These are phyloP conservation scores for Arthroderma sp. DNA, from an alignment of 2,329 filamentous ascomycete genomes.

Conservation along the genomic window DNA sequence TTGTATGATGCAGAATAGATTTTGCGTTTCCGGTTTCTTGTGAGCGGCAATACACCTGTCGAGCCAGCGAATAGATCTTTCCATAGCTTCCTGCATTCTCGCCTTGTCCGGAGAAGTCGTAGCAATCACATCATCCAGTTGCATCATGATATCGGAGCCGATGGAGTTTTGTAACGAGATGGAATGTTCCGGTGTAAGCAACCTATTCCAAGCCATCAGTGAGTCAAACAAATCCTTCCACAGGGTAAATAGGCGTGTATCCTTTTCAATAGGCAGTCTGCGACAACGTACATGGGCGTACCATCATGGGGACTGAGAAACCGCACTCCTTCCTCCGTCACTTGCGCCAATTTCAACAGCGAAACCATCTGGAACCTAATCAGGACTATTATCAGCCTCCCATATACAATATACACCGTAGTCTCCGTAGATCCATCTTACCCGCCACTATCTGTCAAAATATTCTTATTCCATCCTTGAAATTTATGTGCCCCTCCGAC, in stretches of 20 bases:
- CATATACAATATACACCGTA: not conserved
- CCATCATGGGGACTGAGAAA: slow-evolving; percentile 96
- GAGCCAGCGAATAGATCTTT: slow-evolving; percentile 86
- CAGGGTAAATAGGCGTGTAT: not conserved
- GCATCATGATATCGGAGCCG: slow-evolving; percentile 98
- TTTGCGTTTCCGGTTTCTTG: slow-evolving; percentile 68
- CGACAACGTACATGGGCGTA: slow-evolving; percentile 56
- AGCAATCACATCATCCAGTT: slow-evolving; percentile 93
- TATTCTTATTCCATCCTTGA: slow-evolving; percentile 90
- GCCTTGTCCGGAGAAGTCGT: slow-evolving; percentile 82
- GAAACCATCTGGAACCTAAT: slow-evolving; percentile 96
- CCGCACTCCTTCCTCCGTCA: slow-evolving; percentile 89
- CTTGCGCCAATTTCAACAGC: slow-evolving; percentile 76
- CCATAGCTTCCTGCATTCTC: slow-evolving; percentile 89
- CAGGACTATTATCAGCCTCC: too few relatives aligned
- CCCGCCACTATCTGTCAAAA: slow-evolving; percentile 58
- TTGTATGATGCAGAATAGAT: slow-evolving; percentile 97
- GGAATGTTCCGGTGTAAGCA: slow-evolving; percentile 93
- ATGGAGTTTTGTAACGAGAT: slow-evolving; percentile 94
- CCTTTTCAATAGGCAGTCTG: not conserved
- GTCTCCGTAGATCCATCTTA: slow-evolving; percentile 17
- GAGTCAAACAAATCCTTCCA: not conserved
- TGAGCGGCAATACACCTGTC: slow-evolving; percentile 90
- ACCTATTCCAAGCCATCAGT: slow-evolving; percentile 28
- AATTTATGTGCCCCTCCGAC: slow-evolving; percentile 88